Evolutionary conservation across 176 grass and related monocot species (phyloP).

Genomic region (Oropetium thomaeum): DNA sequence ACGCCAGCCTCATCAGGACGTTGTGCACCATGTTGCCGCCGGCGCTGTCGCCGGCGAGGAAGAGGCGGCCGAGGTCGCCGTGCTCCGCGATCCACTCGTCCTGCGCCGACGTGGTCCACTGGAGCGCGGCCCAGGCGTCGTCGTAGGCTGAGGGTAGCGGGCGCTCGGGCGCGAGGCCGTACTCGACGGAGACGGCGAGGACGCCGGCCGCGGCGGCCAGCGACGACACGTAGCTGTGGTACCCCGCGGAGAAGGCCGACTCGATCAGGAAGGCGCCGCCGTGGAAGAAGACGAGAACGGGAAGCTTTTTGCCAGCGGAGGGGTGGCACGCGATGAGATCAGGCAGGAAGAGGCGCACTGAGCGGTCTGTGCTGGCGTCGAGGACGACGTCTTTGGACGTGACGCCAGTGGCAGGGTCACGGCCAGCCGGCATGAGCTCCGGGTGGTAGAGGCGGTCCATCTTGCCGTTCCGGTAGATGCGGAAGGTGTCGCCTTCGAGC

Average conservation of each 20-base stretch:
- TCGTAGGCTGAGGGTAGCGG: conserved; percentile 44
- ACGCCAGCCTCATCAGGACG: conserved; percentile 20
- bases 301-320: conserved; percentile 20
- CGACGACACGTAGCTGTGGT: conserved; percentile 33
- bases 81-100: conserved; percentile 54
- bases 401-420: conserved; percentile 44
- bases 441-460: conserved; percentile 46
- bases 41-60: conserved; percentile 63
- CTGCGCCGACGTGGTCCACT: conserved; percentile 19
- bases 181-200: conserved; percentile 49
- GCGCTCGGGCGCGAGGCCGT: conserved; percentile 57
- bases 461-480: conserved; percentile 52
- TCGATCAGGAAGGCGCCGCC: conserved; percentile 57
- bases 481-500: conserved; percentile 12
- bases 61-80: conserved; percentile 48
- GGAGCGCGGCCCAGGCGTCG: conserved; percentile 48
- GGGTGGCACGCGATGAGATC: neutral
- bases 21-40: conserved; percentile 71
- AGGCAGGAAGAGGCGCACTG: conserved; percentile 53
- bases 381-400: conserved; percentile 56
- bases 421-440: conserved; percentile 16
- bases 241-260: conserved; percentile 36
- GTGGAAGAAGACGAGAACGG: conserved; percentile 65
- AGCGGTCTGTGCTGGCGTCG: conserved; percentile 25
- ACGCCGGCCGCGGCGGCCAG: conserved; percentile 43